Conservation (phyloP, 1,284 basidiomycete genomes). For the Puccinia coronata region DNA sequence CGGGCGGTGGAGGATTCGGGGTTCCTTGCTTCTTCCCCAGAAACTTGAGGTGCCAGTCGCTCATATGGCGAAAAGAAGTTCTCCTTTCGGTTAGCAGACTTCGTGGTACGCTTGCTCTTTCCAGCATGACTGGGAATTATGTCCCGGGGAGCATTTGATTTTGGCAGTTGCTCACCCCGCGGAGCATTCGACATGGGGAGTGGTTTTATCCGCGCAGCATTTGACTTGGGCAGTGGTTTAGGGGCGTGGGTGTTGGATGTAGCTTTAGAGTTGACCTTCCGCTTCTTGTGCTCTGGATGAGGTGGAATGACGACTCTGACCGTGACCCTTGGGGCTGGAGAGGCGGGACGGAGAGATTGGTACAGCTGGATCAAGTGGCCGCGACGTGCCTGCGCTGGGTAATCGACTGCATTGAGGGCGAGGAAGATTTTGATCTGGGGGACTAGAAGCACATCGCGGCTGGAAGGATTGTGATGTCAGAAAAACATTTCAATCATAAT, state of each 20-base stretch:
- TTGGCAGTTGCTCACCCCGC: not conserved
- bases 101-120: not conserved
- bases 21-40: not conserved
- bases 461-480: not conserved
- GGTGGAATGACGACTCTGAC: not conserved
- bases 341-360: not conserved
- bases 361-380: conserved; percentile 9
- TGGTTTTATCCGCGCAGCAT: not conserved
- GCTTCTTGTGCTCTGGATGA: not conserved
- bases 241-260: not conserved
- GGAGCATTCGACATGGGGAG: not conserved
- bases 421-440: conserved; percentile 12
- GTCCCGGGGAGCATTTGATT: not conserved
- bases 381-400: not conserved
- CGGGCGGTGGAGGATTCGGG: not conserved
- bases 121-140: not conserved
- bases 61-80: not conserved
- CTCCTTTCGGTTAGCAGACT: not conserved
- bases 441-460: not conserved
- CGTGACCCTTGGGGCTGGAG: not conserved
- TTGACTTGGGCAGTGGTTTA: not conserved
- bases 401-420: not conserved
- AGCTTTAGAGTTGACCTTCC: not conserved
- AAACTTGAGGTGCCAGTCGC: not conserved
- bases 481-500: not conserved